Base-by-base conservation (phyloP, 306 rosid genomes). In the Pyrus bretschneideri region DNA sequence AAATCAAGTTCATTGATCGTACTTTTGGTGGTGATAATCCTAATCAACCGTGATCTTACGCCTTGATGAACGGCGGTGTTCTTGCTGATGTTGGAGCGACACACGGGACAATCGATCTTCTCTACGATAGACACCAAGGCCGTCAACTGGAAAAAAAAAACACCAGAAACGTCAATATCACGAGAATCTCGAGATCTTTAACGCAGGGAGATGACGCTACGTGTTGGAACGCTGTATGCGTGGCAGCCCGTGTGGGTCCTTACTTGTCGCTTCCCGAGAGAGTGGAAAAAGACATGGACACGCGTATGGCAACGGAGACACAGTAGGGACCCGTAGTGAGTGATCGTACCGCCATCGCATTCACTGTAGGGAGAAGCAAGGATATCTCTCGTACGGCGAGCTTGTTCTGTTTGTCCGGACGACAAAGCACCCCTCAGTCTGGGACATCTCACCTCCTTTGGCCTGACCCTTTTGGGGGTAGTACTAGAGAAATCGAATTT, bases 181-280 rank as follows among this genome's bases (percentile, higher is more conserved):
- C 81, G 71, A 55, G 68, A 60, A 84, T 82, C 88, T 77, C 80
- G 82, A 83, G 86, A 76, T 49, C 25, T 4, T 18, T 3, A 4
- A 42, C 10, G 19, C 59, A 18, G 18, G 54, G 23, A 70, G 54
- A 69, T 70, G 33, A 1, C 9, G 61, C 80, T 83, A 70, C 83
- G 80, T 75, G 81, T 11, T 13, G 17, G 0, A 2, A 0, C 3
- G 6, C 0, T 3, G 33, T 7, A 17, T 31, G 46, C 42, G 73
- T 14, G 35, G 69, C 69, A 45, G 69, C 40, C 54, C 6, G 4
- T 5, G 44, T n/a, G 31, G 66, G 82, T 33, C 72, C 57, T 1
- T 2, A 5, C 11, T 33, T 81, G 68, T 35, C 55, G 69, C 35
- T 27, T 59, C 15, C 42, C 19, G 61, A 2, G 64, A 3, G 1